phyloP scores from a whole-genome alignment of 2,329 filamentous ascomycete genomes.

The Sclerotinia trifoliorum region DNA sequence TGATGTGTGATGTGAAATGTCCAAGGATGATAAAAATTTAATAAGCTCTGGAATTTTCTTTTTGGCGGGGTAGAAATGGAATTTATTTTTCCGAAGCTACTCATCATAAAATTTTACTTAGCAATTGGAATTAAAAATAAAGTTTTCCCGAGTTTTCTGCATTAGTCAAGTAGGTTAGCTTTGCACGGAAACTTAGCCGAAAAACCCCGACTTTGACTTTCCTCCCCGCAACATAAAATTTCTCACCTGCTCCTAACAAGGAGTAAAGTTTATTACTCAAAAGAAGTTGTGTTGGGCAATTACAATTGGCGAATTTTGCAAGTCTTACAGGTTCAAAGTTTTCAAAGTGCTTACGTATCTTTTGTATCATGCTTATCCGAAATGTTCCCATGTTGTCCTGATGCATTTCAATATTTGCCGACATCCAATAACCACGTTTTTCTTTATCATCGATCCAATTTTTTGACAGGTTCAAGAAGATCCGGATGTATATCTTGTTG shows the following conservation, averaged over 20 bases:
- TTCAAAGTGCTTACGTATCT: constrained; percentile 3
- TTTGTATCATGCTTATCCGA: neutral
- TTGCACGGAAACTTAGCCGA: constrained; percentile 14
- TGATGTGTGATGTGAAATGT: neutral
- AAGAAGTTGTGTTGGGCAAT: neutral
- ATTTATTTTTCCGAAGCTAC: neutral
- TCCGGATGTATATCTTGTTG: neutral
- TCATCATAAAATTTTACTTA: no score
- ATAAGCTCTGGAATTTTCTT: neutral
- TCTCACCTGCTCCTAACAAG: neutral
- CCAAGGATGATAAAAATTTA: neutral
- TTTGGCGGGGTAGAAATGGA: constrained; percentile 4
- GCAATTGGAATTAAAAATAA: no score
- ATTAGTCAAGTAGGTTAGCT: neutral
- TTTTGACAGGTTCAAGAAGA: neutral
- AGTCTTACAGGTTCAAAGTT: neutral
- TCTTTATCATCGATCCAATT: neutral
- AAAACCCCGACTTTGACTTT: neutral
- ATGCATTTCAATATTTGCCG: neutral
- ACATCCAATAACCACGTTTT: neutral
- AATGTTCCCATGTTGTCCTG: neutral
- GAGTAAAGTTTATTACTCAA: neutral
- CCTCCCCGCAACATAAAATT: neutral
- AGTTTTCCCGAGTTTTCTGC: no score
- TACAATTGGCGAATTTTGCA: neutral